Evolutionary conservation across 768 basidiomycete species (phyloP), one percentile per base, ranked within the genome.

Genomic region (Punctularia strigosozonata): DNA sequence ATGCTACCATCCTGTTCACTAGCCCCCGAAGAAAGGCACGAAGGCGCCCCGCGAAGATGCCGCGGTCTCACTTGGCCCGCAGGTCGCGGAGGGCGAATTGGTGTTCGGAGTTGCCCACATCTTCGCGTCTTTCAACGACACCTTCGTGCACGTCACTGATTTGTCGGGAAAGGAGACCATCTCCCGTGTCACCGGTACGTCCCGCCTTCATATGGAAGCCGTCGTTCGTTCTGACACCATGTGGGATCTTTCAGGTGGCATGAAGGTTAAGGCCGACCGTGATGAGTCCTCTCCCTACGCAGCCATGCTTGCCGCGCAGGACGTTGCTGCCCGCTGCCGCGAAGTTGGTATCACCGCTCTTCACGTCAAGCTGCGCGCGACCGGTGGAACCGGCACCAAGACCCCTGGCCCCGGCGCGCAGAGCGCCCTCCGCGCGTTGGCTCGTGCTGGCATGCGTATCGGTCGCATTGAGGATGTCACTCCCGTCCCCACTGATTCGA

Each of bases 221-320:
- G 23, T 17, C 13, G 28, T 30, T 30, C 19, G 8, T 20, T 37
- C 5, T n/a, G n/a, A 35, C 14, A 10, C 23, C 31, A 40, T 24
- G 24, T 43, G 25, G 13, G 15, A 20, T 23, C 22, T 14, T 22
- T 4, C 39, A 86, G 88, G 89, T 61, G 95, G 95, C 44, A 98
- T 98, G 95, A 98, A 98, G 72, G 95, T 99, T 67, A 99, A 98
- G 73, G 95, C 94, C 10, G 95, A 99, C 66, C 85, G 95, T 65
- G 95, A 99, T 68, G 95, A 99, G 68, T 97, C 91, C 30, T 97
- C 92, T 18, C 88, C 87, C 14, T 88, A 95, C 58, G 89, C 91
- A 37, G 90, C 92, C 59, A 94, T 95, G 92, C 71, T 98, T 61
- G 94, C 94, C 40, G 91, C 94, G 31, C 94, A 98, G 69, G 94